These are phyloP conservation scores for Curvularia hawaiiensis DNA, from an alignment of 2,329 filamentous ascomycete genomes.

Conservation along the genomic window DNA sequence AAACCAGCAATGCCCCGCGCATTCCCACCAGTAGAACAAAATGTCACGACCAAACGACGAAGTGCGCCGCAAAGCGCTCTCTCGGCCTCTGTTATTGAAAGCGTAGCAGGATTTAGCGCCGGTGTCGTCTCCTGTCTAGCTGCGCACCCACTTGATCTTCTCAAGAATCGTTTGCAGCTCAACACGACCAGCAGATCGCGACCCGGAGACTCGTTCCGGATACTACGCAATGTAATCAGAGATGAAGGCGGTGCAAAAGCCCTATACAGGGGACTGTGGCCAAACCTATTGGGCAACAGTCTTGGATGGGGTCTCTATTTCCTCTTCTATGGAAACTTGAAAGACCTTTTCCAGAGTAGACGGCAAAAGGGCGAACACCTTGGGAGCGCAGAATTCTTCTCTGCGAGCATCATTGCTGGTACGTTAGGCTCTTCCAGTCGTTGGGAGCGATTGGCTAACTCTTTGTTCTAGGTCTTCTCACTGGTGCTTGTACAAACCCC, in stretches of 20 bases:
- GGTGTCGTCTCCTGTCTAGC: constrained; percentile 84
- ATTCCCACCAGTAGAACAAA: constrained; percentile 53
- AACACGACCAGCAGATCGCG: constrained; percentile 49
- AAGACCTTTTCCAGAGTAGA: constrained; percentile 56
- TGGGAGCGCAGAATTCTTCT: constrained; percentile 75
- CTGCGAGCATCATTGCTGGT: constrained; percentile 70
- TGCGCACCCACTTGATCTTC: constrained; percentile 90
- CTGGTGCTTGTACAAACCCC: constrained; percentile 86
- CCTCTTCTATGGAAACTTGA: constrained; percentile 69
- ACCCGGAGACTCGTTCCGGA: constrained; percentile 59
- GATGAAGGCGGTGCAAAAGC: constrained; percentile 66
- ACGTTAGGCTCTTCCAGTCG: constrained; percentile 19
- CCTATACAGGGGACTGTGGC: constrained; percentile 86
- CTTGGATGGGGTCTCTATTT: constrained; percentile 94
- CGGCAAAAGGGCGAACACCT: constrained; percentile 53
- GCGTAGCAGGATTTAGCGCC: constrained; percentile 86
- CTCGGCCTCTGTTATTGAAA: constrained; percentile 79
- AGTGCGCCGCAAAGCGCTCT: constrained; percentile 39
- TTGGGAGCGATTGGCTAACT: constrained; percentile 10
- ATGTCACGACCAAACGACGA: constrained; percentile 45
- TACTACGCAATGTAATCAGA: constrained; percentile 57
- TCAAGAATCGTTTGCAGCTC: constrained; percentile 92
- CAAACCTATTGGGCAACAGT: constrained; percentile 90
- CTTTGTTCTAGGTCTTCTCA: constrained; percentile 66
- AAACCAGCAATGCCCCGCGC: constrained; percentile 54